Conservation (phyloP, 2,329 filamentous ascomycete genomes). For the Colletotrichum gigasporum region DNA sequence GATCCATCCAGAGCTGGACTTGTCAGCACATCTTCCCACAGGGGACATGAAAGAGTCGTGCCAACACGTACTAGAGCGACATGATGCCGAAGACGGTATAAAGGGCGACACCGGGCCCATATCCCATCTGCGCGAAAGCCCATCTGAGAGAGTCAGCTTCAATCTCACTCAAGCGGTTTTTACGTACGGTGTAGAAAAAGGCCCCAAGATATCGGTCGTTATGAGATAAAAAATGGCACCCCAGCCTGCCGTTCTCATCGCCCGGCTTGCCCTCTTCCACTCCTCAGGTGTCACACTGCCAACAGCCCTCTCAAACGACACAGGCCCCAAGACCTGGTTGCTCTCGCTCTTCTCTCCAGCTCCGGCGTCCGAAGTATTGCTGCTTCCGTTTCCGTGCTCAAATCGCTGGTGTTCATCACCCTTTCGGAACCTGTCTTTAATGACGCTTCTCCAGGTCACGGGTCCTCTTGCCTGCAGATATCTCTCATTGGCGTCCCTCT, state of each 20-base stretch:
- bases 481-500: slow-evolving; percentile 26
- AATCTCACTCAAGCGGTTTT: neutral
- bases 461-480: slow-evolving; percentile 24
- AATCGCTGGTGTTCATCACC: slow-evolving; percentile 26
- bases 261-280: slow-evolving; percentile 56
- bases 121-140: slow-evolving; percentile 45
- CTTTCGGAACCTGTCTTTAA: slow-evolving; percentile 32
- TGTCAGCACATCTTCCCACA: neutral
- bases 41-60: fast-evolving
- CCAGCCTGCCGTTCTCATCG: slow-evolving; percentile 54
- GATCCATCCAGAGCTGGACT: slow-evolving; percentile 54
- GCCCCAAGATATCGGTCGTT: slow-evolving; percentile 58
- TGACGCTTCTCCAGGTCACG: slow-evolving; percentile 22
- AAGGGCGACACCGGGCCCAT: slow-evolving; percentile 54
- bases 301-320: neutral
- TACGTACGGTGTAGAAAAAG: slow-evolving; percentile 48
- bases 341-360: neutral
- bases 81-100: slow-evolving; percentile 54
- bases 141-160: slow-evolving; percentile 2
- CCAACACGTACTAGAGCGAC: slow-evolving; percentile 14
- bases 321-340: neutral
- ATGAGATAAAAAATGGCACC: slow-evolving; percentile 59
- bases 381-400: neutral
- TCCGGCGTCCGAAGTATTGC: neutral
- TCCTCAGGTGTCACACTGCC: slow-evolving; percentile 44